These are phyloP conservation scores for Entomophthora muscae DNA, from an alignment of 371 early-diverging fungal species.

Conservation along the genomic window DNA sequence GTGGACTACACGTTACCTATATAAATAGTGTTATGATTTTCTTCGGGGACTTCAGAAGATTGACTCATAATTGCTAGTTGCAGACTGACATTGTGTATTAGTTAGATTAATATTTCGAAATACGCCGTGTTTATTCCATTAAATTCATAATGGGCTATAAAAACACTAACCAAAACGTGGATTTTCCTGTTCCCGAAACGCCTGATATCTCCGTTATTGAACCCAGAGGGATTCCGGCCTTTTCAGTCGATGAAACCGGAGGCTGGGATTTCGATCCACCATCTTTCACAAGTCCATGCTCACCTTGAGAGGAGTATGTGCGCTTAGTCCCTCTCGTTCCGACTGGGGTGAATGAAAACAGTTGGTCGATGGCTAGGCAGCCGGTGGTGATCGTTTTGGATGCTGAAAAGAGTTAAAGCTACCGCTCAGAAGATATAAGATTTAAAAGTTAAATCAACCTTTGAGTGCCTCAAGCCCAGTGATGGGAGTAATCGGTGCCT, in stretches of 20 bases:
- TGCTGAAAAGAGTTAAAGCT: neutral
- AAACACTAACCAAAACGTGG: neutral
- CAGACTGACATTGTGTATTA: neutral
- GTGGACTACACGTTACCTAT: neutral
- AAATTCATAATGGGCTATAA: too few species aligned
- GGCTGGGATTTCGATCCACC: too few species aligned
- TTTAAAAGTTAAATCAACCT: too few species aligned
- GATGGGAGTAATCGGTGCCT: neutral
- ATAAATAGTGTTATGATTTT: neutral
- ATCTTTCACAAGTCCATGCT: neutral
- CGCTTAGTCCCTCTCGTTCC: neutral
- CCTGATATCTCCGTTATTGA: neutral
- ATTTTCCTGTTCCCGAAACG: neutral
- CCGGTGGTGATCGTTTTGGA: neutral
- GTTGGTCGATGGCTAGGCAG: neutral
- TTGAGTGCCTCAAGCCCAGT: neutral
- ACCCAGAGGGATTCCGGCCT: neutral
- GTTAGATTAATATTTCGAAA: too few species aligned
- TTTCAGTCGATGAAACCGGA: neutral
- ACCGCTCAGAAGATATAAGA: neutral
- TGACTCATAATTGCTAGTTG: neutral
- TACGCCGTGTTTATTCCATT: too few species aligned
- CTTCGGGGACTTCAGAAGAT: neutral
- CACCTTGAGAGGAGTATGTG: neutral
- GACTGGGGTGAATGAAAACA: neutral